Conservation (phyloP, 352 stramenopile species). For the Phytopythium litorale region DNA sequence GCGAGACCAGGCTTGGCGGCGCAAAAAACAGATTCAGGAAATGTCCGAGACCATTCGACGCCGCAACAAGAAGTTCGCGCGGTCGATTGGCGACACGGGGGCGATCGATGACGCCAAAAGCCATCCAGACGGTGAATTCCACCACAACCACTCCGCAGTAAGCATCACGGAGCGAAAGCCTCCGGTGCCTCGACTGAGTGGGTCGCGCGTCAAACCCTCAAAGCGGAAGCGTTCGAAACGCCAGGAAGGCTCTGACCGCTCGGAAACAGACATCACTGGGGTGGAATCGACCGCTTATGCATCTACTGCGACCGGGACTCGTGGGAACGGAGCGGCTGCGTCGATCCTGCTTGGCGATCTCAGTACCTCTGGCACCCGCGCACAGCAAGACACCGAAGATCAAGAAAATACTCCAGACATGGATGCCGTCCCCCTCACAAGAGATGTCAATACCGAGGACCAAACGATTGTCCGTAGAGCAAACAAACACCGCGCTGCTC, state of each 20-base stretch:
- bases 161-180: slow-evolving; percentile 29
- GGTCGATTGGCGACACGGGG: neutral
- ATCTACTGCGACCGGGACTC: neutral
- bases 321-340: neutral
- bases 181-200: slow-evolving; percentile 48
- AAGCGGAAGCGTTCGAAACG: neutral
- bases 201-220: slow-evolving; percentile 3
- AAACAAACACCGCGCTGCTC: neutral
- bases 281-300: neutral
- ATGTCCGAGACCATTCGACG: slow-evolving; percentile 52
- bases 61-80: slow-evolving; percentile 36
- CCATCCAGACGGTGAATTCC: neutral
- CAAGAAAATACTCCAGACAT: neutral
- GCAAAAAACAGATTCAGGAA: slow-evolving; percentile 39
- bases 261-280: neutral
- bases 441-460: neutral
- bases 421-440: too few species aligned
- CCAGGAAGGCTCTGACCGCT: neutral
- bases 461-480: neutral
- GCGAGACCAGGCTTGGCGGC: slow-evolving; percentile 24
- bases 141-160: neutral
- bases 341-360: slow-evolving; percentile 1
- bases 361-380: neutral
- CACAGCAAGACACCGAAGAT: neutral
- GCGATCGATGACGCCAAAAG: neutral